phyloP scores from a whole-genome alignment of 805 yeast species.

The Yarrowia sp. region DNA sequence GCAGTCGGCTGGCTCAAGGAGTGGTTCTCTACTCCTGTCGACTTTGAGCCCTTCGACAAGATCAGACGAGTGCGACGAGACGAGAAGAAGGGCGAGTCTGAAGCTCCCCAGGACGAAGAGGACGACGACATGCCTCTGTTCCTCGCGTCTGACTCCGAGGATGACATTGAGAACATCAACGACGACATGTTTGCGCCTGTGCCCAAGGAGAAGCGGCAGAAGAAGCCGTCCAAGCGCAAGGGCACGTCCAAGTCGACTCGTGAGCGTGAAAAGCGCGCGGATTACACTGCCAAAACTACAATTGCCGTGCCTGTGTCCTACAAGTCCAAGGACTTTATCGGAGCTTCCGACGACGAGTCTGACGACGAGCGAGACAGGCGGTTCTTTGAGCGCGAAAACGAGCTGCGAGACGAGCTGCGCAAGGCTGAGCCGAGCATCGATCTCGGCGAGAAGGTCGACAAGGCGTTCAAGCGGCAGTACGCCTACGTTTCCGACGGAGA shows the following conservation, averaged over 20 bases:
- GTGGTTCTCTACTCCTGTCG: neutral
- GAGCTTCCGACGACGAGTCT: slow-evolving; percentile 62
- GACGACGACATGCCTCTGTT: neutral
- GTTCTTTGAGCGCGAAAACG: slow-evolving; percentile 58
- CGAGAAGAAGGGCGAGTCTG: slow-evolving; percentile 32
- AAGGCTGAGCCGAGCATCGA: neutral
- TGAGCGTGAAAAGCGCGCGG: neutral
- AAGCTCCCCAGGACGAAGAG: neutral
- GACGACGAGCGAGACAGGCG: slow-evolving; percentile 53
- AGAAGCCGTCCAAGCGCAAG: slow-evolving; percentile 24
- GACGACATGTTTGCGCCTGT: slow-evolving; percentile 3
- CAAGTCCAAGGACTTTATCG: slow-evolving; percentile 47
- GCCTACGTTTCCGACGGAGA: neutral
- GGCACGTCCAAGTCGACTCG: neutral
- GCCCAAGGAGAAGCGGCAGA: slow-evolving; percentile 10
- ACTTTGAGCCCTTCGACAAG: slow-evolving; percentile 3
- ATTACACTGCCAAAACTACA: neutral
- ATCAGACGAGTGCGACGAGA: slow-evolving; percentile 29
- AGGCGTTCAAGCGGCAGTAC: neutral
- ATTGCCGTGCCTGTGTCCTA: neutral
- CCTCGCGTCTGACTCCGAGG: slow-evolving; percentile 28
- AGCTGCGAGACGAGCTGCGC: slow-evolving; percentile 30
- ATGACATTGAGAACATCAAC: slow-evolving; percentile 18
- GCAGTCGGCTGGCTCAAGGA: slow-evolving; percentile 39
- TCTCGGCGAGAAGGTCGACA: neutral